Conservation (phyloP, 2,329 filamentous ascomycete species). For the Pseudohalonectria lignicola region DNA sequence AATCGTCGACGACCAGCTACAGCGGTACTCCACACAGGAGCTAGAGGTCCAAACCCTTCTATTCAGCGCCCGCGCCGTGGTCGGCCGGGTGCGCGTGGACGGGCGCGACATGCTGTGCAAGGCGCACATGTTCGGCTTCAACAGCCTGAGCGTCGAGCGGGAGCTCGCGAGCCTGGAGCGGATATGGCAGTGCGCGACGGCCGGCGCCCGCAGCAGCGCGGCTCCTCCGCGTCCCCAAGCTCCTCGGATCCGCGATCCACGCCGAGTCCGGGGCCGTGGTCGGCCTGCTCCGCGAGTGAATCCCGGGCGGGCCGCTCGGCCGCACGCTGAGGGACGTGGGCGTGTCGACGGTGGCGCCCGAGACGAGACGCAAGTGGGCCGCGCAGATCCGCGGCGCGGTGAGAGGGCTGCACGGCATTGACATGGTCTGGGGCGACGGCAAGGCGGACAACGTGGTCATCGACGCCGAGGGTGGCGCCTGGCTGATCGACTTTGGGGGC, state of each 20-base stretch:
- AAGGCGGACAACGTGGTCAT: constrained; percentile 24
- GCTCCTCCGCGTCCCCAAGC: too few relatives aligned
- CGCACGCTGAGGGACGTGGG: constrained; percentile 1
- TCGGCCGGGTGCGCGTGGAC: not conserved
- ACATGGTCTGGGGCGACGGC: constrained; percentile 19
- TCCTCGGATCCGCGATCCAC: too few relatives aligned
- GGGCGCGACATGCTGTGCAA: not conserved
- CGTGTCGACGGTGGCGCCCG: not conserved
- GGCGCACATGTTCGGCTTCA: not conserved
- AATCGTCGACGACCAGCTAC: not conserved
- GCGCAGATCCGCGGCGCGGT: constrained; percentile 16
- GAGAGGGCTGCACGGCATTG: constrained; percentile 14
- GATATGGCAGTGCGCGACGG: too few relatives aligned
- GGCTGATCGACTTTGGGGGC: constrained; percentile 27
- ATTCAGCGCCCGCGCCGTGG: not conserved
- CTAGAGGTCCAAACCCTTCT: not conserved
- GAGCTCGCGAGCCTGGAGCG: not conserved
- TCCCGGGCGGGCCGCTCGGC: constrained; percentile 1
- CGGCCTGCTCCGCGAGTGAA: constrained; percentile 6
- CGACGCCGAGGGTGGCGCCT: constrained; percentile 21
- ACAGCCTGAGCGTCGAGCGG: not conserved
- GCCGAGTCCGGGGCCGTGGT: too few relatives aligned
- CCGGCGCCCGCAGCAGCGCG: too few relatives aligned
- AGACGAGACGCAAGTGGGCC: constrained; percentile 4
- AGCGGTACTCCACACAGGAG: not conserved